Conservation (phyloP, 1,284 basidiomycete genomes). For the Cutaneotrichosporon cyanovorans region DNA sequence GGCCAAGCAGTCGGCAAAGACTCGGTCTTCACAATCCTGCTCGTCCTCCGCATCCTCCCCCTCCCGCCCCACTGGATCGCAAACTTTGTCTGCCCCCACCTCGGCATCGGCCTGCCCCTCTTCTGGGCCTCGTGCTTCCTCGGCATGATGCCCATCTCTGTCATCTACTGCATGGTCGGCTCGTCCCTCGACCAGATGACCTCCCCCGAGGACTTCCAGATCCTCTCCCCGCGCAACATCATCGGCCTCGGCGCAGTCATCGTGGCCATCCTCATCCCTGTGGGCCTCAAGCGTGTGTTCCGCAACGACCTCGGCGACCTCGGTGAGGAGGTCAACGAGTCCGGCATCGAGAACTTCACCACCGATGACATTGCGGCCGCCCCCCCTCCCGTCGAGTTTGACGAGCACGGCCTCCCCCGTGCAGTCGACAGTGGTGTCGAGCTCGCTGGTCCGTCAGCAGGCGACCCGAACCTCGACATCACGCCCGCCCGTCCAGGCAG, state of each 20-base stretch:
- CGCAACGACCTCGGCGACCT: conserved; percentile 42
- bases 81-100: conserved; percentile 86
- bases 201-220: conserved; percentile 78
- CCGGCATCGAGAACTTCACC: background rate
- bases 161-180: conserved; percentile 94
- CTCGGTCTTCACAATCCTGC: conserved; percentile 60
- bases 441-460: conserved; percentile 23
- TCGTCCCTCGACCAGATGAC: conserved; percentile 93
- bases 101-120: conserved; percentile 72
- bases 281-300: conserved; percentile 59
- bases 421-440: conserved; percentile 38
- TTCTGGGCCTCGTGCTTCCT: conserved; percentile 90
- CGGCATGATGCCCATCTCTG: conserved; percentile 81
- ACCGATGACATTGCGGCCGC: conserved; percentile 6
- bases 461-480: conserved; percentile 3
- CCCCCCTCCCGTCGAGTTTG: conserved; percentile 13
- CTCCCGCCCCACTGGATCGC: conserved; percentile 91
- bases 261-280: conserved; percentile 83
- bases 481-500: background rate
- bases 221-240: conserved; percentile 81
- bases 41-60: conserved; percentile 82
- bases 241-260: conserved; percentile 73
- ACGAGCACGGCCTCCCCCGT: conserved; percentile 20
- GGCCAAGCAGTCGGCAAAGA: conserved; percentile 40
- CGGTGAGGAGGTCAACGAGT: conserved; percentile 27